Percentiles rank a stretch among this genome's conserved stretches.
Conservation (phyloP, 768 basidiomycete genomes). For the Agrocybe praecox region DNA sequence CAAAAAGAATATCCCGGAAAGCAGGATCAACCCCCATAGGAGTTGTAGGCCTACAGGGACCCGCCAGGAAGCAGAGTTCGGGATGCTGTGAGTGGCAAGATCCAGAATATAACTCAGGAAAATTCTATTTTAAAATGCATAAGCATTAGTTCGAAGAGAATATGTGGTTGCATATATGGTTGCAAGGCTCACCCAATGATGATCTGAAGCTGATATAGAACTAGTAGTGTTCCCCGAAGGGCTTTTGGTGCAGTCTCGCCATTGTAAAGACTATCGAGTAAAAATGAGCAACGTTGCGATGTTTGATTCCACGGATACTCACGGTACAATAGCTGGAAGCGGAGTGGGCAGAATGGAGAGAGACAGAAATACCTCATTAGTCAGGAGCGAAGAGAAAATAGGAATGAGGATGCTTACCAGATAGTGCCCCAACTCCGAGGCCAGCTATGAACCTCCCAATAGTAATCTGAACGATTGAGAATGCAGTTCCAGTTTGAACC, state of each 20-base stretch:
- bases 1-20: conserved; percentile 73
- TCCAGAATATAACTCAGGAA: conserved; percentile 76
- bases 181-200: conserved; percentile 56
- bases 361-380: conserved; percentile 3
- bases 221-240: conserved; percentile 69
- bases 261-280: conserved; percentile 59
- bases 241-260: conserved; percentile 80
- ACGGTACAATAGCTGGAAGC: conserved; percentile 53
- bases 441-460: conserved; percentile 78
- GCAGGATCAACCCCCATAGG: conserved; percentile 65
- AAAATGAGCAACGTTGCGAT: conserved; percentile 13
- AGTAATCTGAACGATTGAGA: conserved; percentile 65
- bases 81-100: conserved; percentile 59
- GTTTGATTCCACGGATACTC: conserved; percentile 13
- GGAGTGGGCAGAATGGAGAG: too few species aligned
- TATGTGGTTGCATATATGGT: too few species aligned
- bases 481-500: conserved; percentile 67
- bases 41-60: conserved; percentile 78
- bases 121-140: conserved; percentile 41
- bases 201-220: conserved; percentile 79
- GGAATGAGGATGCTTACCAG: conserved; percentile 42
- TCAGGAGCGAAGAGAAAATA: background rate
- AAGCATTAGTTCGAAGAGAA: background rate
- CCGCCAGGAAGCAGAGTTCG: conserved; percentile 69
- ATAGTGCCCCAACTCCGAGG: conserved; percentile 76